These are phyloP conservation scores for Mucor saturninus DNA, from an alignment of 371 early-diverging fungal species.

Conservation along the genomic window DNA sequence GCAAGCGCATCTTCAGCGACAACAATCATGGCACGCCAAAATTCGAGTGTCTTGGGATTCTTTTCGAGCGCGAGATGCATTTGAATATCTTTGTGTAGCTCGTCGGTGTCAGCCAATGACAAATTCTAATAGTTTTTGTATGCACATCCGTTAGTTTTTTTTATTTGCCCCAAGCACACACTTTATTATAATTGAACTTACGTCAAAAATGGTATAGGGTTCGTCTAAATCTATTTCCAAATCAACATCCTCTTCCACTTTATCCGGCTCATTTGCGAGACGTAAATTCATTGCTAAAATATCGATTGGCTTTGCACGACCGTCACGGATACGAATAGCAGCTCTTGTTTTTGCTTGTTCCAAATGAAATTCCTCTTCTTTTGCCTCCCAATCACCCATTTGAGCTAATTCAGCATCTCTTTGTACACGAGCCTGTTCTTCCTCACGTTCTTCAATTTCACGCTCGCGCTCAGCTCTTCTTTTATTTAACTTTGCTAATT, in stretches of 20 bases:
- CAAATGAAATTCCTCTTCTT: constrained; percentile 91
- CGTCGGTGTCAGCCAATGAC: constrained; percentile 68
- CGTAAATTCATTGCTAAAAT: constrained; percentile 89
- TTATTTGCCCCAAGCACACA: not conserved
- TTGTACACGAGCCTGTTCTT: constrained; percentile 75
- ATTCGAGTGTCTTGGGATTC: constrained; percentile 71
- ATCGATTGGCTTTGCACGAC: constrained; percentile 92
- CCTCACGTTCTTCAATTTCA: constrained; percentile 81
- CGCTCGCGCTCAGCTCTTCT: constrained; percentile 82
- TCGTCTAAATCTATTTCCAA: constrained; percentile 86
- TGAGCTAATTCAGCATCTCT: constrained; percentile 84
- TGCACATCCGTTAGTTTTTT: not conserved
- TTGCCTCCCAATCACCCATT: constrained; percentile 94
- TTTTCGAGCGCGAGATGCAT: constrained; percentile 86
- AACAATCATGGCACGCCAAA: constrained; percentile 86
- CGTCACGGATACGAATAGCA: constrained; percentile 86
- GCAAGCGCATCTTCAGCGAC: constrained; percentile 77
- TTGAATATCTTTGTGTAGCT: constrained; percentile 84
- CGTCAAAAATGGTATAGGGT: constrained; percentile 86
- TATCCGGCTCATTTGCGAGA: constrained; percentile 72
- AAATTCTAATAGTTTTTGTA: constrained; percentile 53
- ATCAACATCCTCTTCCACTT: constrained; percentile 73
- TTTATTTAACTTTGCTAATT: constrained; percentile 82
- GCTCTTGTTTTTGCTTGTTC: constrained; percentile 90
- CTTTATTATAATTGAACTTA: constrained; percentile 23